Percentiles rank a stretch among this genome's conserved stretches.
Conservation (phyloP, 768 basidiomycete genomes). For the Xerocomellus dryophilus region DNA sequence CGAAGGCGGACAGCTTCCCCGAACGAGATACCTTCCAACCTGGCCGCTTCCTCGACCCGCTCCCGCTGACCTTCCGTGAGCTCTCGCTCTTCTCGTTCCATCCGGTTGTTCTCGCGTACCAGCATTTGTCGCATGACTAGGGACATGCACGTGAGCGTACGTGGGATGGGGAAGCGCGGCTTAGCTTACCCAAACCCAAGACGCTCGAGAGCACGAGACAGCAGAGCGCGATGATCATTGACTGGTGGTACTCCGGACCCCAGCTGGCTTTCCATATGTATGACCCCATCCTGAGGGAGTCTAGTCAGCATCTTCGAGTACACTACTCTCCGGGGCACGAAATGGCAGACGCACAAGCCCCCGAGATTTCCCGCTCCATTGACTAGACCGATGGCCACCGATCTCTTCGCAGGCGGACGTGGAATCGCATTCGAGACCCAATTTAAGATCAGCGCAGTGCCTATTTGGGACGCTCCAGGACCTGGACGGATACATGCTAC, state of each 20-base stretch:
- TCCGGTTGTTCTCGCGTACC: constrained; percentile 47
- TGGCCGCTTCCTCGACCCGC: constrained; percentile 56
- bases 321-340: background rate
- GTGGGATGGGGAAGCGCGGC: background rate
- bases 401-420: constrained; percentile 50
- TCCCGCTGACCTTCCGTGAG: constrained; percentile 43
- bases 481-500: background rate
- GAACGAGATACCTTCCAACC: constrained; percentile 55
- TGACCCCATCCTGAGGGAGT: constrained; percentile 48
- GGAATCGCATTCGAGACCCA: constrained; percentile 64
- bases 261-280: constrained; percentile 61
- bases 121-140: constrained; percentile 46
- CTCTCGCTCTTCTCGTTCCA: constrained; percentile 47
- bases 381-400: constrained; percentile 60
- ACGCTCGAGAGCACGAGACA: constrained; percentile 31
- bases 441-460: constrained; percentile 45
- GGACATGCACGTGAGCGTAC: background rate
- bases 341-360: constrained; percentile 43
- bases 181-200: constrained; percentile 34
- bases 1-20: constrained; percentile 56
- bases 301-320: background rate
- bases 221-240: constrained; percentile 50
- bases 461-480: constrained; percentile 17
- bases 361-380: constrained; percentile 59
- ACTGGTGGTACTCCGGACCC: constrained; percentile 60